Conservation (phyloP, 1,284 basidiomycete genomes). For the Hemileia vastatrix region DNA sequence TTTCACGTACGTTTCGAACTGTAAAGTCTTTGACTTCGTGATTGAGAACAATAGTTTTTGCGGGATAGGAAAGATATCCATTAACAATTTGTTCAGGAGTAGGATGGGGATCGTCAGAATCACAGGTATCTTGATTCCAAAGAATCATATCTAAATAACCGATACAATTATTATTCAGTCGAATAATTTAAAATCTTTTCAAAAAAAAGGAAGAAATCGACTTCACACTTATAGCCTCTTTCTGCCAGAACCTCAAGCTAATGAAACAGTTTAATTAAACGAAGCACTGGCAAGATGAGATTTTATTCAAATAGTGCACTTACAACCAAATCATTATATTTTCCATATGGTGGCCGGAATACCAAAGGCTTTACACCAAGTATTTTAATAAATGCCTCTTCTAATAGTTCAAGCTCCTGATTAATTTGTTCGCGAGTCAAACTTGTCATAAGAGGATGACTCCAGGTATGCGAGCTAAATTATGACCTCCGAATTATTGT, state of each 20-base stretch:
- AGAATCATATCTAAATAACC: slow-evolving; percentile 29
- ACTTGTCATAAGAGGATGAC: slow-evolving; percentile 32
- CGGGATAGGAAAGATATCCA: slow-evolving; percentile 5
- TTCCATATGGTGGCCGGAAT: slow-evolving; percentile 30
- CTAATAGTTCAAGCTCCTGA: slow-evolving; percentile 27
- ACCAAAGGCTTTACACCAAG: slow-evolving; percentile 35
- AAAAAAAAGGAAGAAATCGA: too few relatives aligned
- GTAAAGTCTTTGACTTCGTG: not conserved
- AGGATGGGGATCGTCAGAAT: not conserved
- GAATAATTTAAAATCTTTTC: too few relatives aligned
- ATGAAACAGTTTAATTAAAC: not conserved
- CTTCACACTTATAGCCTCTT: slow-evolving; percentile 36
- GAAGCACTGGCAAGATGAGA: not conserved
- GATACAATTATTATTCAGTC: too few relatives aligned
- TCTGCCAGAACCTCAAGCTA: slow-evolving; percentile 32
- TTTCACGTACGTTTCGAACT: not conserved
- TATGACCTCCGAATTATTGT: too few relatives aligned
- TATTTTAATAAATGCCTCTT: slow-evolving; percentile 35
- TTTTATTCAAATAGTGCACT: slow-evolving; percentile 1
- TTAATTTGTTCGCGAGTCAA: slow-evolving; percentile 28
- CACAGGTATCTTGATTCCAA: slow-evolving; percentile 13
- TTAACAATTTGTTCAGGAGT: slow-evolving; percentile 4
- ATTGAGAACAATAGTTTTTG: slow-evolving; percentile 5
- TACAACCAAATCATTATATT: slow-evolving; percentile 21
- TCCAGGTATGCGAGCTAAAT: slow-evolving; percentile 30